Base-by-base conservation (phyloP, 2,329 filamentous ascomycete species). In the Exophiala dermatitidis region DNA sequence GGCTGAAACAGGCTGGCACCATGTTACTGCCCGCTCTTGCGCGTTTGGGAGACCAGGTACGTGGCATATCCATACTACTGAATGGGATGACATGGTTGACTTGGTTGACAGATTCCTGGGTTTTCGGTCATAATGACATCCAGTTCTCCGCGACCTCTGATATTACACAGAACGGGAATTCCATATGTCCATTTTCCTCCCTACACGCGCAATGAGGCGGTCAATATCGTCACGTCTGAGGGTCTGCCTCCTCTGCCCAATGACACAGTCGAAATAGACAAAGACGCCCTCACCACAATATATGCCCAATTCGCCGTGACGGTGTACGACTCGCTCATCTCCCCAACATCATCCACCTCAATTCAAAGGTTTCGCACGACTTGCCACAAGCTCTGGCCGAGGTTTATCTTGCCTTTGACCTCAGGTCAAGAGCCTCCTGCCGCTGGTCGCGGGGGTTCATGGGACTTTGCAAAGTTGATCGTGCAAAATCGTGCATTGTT, bases 291-390 rank as follows among this genome's bases (percentile, higher is more conserved):
- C 1, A 53, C 56, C 3, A 69, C 63, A 34, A 60, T 76, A 6
- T 74, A 79, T 59, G 74, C 81, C 9, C 83, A 89, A 42, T 97
- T 95, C 73, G 82, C 85, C 57, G 82, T 82, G 46, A 88, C 88
- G 3, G 83, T 95, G 9, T 93, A 94, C 77, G 93, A 98, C 66
- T 83, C 90, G 1, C 76, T 97, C 8, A 82, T 85, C 46, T 88
- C 85, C 59, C 83, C 88, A 44, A 89, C 89, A 2, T 86, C 86
- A 0, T 83, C 90, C 46, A 60, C 59, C 33, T 90, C 91, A 36
- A 76, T 97, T 9, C 77, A 85, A 1, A 80, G 81, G 7, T 90
- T 95, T 61, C 77, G 75, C 2, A 78, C 80, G 34, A 81, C 85
- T 46, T 90, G 86, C 65, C 70, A 80, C 46, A 80, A 83, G 41